Percentiles rank a stretch among this genome's conserved stretches.
Conservation (phyloP, 208 protist species). For the Wallacemonas sp. region DNA sequence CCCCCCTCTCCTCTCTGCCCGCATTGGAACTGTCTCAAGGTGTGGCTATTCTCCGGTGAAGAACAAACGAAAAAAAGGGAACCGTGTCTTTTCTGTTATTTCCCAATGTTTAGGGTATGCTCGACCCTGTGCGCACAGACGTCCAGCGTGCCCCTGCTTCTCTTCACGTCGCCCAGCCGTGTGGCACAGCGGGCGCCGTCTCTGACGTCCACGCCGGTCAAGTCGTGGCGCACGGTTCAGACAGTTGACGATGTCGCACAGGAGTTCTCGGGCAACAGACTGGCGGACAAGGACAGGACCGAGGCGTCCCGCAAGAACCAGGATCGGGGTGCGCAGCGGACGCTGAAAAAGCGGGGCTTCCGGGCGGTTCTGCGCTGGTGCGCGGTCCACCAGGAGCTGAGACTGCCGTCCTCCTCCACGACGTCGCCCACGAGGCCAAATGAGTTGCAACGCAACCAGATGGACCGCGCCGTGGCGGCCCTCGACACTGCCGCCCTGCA, state of each 20-base stretch:
- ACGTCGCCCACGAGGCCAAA: not conserved
- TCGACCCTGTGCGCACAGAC: not conserved
- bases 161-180: not conserved
- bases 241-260: not conserved
- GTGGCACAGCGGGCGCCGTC: not conserved
- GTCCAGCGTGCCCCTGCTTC: not conserved
- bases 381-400: conserved; percentile 53
- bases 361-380: conserved; percentile 71
- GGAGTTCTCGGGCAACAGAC: not conserved
- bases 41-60: too few species aligned
- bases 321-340: conserved; percentile 8
- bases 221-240: not conserved
- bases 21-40: too few species aligned
- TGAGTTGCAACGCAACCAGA: not conserved
- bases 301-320: not conserved
- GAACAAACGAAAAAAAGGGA: too few species aligned
- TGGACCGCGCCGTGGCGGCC: not conserved
- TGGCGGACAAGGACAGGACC: not conserved
- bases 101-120: too few species aligned
- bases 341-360: conserved; percentile 60
- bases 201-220: not conserved
- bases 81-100: too few species aligned
- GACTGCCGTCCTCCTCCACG: too few species aligned
- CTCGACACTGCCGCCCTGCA: conserved; percentile 50
- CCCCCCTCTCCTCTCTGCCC: too few species aligned